phyloP scores from a whole-genome alignment of 2,329 filamentous ascomycete species.

The Pestalotiopsis sp. region DNA sequence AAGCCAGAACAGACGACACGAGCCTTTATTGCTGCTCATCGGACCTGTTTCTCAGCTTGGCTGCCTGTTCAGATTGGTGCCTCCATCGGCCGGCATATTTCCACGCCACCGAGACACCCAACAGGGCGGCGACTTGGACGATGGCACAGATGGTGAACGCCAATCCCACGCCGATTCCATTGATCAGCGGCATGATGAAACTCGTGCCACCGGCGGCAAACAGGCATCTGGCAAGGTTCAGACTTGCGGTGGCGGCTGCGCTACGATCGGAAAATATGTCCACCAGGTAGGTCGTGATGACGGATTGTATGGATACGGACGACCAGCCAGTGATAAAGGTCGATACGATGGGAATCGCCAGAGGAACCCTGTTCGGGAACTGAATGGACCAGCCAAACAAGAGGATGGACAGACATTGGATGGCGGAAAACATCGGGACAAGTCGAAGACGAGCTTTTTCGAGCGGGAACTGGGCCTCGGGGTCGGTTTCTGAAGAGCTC shows the following conservation, averaged over 20 bases:
- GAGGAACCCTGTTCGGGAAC: slow-evolving; percentile 17
- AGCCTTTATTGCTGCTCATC: slow-evolving; percentile 19
- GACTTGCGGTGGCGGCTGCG: slow-evolving; percentile 3
- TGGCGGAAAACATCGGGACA: slow-evolving; percentile 1
- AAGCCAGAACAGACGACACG: not conserved
- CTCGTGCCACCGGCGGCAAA: slow-evolving; percentile 10
- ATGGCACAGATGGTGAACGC: slow-evolving; percentile 4
- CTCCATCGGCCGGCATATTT: slow-evolving; percentile 1
- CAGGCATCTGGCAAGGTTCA: slow-evolving; percentile 10
- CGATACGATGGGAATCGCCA: slow-evolving; percentile 8
- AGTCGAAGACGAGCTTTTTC: slow-evolving; percentile 6
- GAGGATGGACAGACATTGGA: slow-evolving; percentile 3
- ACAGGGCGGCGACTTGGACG: slow-evolving; percentile 4
- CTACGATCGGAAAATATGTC: slow-evolving; percentile 5
- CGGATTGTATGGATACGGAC: slow-evolving; percentile 3
- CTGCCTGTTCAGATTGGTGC: not conserved
- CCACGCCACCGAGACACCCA: not conserved
- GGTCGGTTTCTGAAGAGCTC: slow-evolving; percentile 14
- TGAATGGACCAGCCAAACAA: slow-evolving; percentile 40
- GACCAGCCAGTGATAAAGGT: slow-evolving; percentile 8
- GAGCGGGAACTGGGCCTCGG: slow-evolving; percentile 15
- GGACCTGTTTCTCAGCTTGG: slow-evolving; percentile 19
- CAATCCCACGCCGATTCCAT: slow-evolving; percentile 9
- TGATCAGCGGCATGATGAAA: slow-evolving; percentile 7
- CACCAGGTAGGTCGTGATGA: slow-evolving; percentile 7